Evolutionary conservation across 2,329 filamentous ascomycete genomes (phyloP).

Genomic region (Ambrosiella xylebori): DNA sequence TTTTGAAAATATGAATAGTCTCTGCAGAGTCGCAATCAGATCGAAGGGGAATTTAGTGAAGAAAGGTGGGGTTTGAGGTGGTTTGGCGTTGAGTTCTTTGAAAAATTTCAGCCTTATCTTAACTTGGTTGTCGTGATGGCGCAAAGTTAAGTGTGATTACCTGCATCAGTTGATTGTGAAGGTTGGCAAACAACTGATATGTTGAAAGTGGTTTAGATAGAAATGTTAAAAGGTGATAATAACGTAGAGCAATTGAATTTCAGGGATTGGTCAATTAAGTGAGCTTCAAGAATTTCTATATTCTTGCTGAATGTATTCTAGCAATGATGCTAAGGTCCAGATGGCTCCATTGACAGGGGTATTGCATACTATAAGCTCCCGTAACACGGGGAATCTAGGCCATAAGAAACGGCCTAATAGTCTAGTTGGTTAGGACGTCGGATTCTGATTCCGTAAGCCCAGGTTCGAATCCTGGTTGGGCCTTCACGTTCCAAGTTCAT

Average conservation of each 20-base stretch:
- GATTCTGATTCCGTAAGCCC: conserved; percentile 13
- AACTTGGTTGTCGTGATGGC: conserved; percentile 7
- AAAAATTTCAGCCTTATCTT: conserved; percentile 12
- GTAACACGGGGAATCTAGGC: background rate
- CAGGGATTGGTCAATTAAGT: background rate
- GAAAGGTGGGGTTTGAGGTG: background rate
- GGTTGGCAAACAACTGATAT: no score
- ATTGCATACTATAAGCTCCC: background rate
- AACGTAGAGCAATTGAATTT: no score
- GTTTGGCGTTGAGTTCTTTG: background rate
- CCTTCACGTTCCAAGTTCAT: background rate
- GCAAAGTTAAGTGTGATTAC: conserved; percentile 5
- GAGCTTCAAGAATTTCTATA: background rate
- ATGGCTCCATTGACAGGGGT: background rate
- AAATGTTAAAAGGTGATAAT: no score
- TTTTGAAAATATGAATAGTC: conserved; percentile 10
- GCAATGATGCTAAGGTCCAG: background rate
- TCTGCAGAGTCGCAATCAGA: background rate
- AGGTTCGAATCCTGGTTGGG: conserved; percentile 13
- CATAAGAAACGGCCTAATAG: conserved; percentile 7
- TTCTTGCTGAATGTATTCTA: background rate
- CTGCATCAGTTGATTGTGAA: background rate
- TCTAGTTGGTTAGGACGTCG: conserved; percentile 13
- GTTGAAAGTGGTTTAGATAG: no score
- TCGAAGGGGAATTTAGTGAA: background rate